Base-by-base conservation (phyloP, 352 stramenopile species). In the Blastocystis sp. region DNA sequence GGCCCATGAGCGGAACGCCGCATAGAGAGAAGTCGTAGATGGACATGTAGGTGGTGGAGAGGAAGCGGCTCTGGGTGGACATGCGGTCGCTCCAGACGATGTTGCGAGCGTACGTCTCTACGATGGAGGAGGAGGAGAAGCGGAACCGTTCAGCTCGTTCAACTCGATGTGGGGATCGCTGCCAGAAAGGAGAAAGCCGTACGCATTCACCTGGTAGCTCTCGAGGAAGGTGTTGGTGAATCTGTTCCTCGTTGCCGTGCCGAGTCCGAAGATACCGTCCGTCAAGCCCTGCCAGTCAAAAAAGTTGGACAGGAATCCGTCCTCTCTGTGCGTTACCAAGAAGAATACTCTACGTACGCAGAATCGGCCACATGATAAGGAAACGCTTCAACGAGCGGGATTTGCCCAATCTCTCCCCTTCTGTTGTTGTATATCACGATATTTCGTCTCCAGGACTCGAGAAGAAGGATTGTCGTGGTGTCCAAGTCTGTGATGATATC, bases 41-140 rank as follows among this genome's bases (percentile, higher is more conserved):
- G 7, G 41, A 60, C 34, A 81, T 66, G 71, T 81, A 81, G 60
- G 64, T 66, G 14, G 48, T 21, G 2, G 7, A 41, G 17, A 52
- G 43, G 38, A 53, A 62, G 53, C 21, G 53, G 14, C 23, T 41
- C 1, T 62, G 19, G 60, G 28, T 53, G 38, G 71, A 45, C 71
- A 81, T 81, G 48, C 66, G 64, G 53, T 81, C 71, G n/a, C 48
- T 38, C 71, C 71, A 81, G 28, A 65, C 66, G 43, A 81, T 81
- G 40, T 43, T 45, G 66, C 5, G 7, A 21, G n/a, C 43, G 10
- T 43, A 10, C 45, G 48, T 64, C 43, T 60, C 52, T 60, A 62
- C 19, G 0, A 17, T 81, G 71, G 21, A 19, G 17, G 17, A 28
- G 17, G 0, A 17, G 0, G 43, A 53, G n/a, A 52, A 81, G 28